These are phyloP conservation scores for Brasenia schreberi DNA, from an alignment of 164 flowering plant genomes.

Conservation along the genomic window DNA sequence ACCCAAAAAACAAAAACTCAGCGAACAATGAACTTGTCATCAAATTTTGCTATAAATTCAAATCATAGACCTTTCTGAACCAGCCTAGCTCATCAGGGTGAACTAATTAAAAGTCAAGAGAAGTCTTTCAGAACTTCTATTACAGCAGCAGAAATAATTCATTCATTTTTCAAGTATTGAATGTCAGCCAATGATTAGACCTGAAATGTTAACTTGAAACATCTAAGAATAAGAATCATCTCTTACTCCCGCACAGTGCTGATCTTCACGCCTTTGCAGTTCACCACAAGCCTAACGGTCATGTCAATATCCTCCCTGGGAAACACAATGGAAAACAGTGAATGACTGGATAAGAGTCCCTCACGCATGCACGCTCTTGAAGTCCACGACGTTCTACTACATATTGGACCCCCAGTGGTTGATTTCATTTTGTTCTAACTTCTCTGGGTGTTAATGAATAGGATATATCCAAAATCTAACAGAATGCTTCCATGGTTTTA, in stretches of 20 bases:
- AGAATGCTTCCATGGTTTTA: no score
- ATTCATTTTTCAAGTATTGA: background rate
- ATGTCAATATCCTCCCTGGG: slow-evolving; percentile 88
- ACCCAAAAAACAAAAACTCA: no score
- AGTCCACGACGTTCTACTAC: background rate
- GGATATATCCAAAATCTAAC: no score
- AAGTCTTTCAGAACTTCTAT: background rate
- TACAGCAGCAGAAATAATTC: background rate
- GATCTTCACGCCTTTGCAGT: slow-evolving; percentile 77
- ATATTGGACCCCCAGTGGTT: background rate
- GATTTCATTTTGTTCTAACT: no score
- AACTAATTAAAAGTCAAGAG: background rate
- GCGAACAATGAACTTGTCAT: background rate
- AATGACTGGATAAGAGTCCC: background rate
- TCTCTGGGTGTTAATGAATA: no score
- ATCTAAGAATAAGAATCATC: slow-evolving; percentile 2
- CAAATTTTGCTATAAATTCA: background rate
- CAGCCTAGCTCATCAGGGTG: background rate
- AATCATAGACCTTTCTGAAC: background rate
- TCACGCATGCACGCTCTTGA: background rate
- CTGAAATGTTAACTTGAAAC: background rate
- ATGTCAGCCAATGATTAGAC: background rate
- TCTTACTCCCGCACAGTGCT: slow-evolving; percentile 70
- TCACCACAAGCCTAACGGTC: slow-evolving; percentile 93
- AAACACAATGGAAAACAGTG: slow-evolving; percentile 5